Base-by-base conservation (phyloP, 1,139 yeast genomes). In the Kodamaea sp. region DNA sequence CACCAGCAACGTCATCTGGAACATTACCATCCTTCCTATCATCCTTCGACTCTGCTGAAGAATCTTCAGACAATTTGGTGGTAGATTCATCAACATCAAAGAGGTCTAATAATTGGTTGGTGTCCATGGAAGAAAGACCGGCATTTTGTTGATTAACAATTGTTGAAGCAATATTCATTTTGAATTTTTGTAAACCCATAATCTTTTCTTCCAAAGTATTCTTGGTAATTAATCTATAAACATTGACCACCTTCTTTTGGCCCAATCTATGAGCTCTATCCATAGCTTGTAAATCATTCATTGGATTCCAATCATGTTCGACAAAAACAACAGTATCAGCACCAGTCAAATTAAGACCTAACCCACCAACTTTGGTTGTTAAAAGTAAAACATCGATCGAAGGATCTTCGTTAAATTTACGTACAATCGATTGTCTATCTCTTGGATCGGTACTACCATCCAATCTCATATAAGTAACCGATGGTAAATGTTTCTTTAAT, bases 301-400 rank as follows among this genome's bases (percentile, higher is more conserved):
- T 94, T 22, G 99, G 98, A 59, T 94, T 94, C 99, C 99, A 94
- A 62, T 94, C 99, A 57, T 94, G 99, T 57, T 94, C 99, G 29
- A 94, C 95, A 65, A 94, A 94, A 9, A 94, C 92, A 37, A 94
- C 99, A 0, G 98, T 94, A 58, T 94, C 99, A 0, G 98, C 98
- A 46, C 99, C 98, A 0, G 99, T 94, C 60, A 94, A 73, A 58
- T 94, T 94, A 55, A 94, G 79, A 8, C 99, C 99, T 44, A 94
- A 74, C 22, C 99, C 99, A 58, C 99, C 99, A 34, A 94, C 99
- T 61, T 92, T 95, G 0, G 99, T 94, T 0, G 98, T 94, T 52
- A 94, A 70, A 33, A 94, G 69, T 40, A 94, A 65, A 24, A 94
- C 89, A 63, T 94, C 99, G 52, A 94, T 94, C 0, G 97, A 89